Conservation (phyloP, 2,329 filamentous ascomycete species). For the Pestalotiopsis sp. region DNA sequence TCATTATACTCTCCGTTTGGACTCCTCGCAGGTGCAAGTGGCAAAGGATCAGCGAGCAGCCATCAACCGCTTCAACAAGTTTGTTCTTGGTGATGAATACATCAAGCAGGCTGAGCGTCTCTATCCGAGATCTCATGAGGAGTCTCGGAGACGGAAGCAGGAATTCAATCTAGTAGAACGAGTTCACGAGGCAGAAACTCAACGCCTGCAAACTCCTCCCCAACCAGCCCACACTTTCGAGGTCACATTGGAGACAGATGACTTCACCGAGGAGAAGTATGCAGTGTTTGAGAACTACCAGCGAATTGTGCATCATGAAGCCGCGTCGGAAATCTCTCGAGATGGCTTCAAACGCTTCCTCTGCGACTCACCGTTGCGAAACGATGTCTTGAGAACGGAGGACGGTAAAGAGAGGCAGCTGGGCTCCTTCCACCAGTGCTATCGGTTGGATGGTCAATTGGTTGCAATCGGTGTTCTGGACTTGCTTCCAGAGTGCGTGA, state of each 20-base stretch:
- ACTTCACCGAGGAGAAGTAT: slow-evolving; percentile 77
- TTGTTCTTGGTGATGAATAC: slow-evolving; percentile 69
- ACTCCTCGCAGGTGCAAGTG: slow-evolving; percentile 63
- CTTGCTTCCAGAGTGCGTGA: slow-evolving; percentile 73
- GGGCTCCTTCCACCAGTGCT: slow-evolving; percentile 81
- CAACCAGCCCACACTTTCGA: slow-evolving; percentile 67
- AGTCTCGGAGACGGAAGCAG: slow-evolving; percentile 61
- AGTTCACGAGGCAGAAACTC: slow-evolving; percentile 68
- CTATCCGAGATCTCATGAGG: slow-evolving; percentile 68
- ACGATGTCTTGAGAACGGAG: slow-evolving; percentile 39
- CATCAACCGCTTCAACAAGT: slow-evolving; percentile 74
- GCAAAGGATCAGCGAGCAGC: slow-evolving; percentile 73
- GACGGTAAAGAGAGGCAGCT: slow-evolving; percentile 56
- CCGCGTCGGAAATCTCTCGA: slow-evolving; percentile 56
- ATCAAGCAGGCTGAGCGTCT: slow-evolving; percentile 61
- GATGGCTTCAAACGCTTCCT: slow-evolving; percentile 70
- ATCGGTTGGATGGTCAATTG: slow-evolving; percentile 72
- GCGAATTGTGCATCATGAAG: slow-evolving; percentile 68
- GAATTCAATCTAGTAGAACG: slow-evolving; percentile 67
- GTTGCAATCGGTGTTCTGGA: slow-evolving; percentile 78
- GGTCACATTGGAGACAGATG: slow-evolving; percentile 69
- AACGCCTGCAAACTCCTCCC: slow-evolving; percentile 54
- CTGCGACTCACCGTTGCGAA: slow-evolving; percentile 66
- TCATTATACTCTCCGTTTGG: slow-evolving; percentile 81
- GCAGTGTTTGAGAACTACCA: slow-evolving; percentile 75